A percentile compares a stretch with the other conserved stretches of the same genome.
phyloP scores from a whole-genome alignment of 1,139 yeast species.

The Saccharomyces hybrid region DNA sequence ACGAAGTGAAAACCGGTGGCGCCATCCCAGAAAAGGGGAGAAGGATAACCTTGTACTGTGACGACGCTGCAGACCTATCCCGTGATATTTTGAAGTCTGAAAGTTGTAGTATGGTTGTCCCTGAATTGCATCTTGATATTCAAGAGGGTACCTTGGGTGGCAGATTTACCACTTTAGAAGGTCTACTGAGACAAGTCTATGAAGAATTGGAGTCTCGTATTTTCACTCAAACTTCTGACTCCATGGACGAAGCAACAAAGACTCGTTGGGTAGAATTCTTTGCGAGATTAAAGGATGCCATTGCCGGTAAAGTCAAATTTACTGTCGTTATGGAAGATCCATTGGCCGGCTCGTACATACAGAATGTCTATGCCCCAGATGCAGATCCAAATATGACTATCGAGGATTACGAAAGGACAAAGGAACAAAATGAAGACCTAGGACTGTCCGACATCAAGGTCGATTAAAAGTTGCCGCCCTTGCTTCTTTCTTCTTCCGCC shows the following conservation, averaged over 20 bases:
- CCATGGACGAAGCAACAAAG: conserved; percentile 75
- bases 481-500: not conserved
- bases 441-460: conserved; percentile 78
- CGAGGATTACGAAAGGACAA: conserved; percentile 83
- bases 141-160: conserved; percentile 98
- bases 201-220: conserved; percentile 86
- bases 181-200: conserved; percentile 76
- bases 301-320: conserved; percentile 74
- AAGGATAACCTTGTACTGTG: conserved; percentile 62
- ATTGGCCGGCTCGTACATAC: conserved; percentile 87
- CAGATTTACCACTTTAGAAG: conserved; percentile 93
- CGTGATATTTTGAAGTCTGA: conserved; percentile 93
- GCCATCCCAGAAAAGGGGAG: conserved; percentile 84
- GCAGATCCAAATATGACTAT: conserved; percentile 90
- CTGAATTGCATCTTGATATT: conserved; percentile 83
- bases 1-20: conserved; percentile 98
- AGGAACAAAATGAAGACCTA: conserved; percentile 80
- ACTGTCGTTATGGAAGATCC: conserved; percentile 91
- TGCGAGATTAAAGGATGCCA: conserved; percentile 67
- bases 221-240: conserved; percentile 78
- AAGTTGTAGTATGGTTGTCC: conserved; percentile 77
- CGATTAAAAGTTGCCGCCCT: conserved; percentile 2
- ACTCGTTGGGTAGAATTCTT: conserved; percentile 78
- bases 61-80: conserved; percentile 88
- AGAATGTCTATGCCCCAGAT: conserved; percentile 97